These are phyloP conservation scores for Macaranga tanarius DNA, from an alignment of 441 rosid species.

Conservation along the genomic window DNA sequence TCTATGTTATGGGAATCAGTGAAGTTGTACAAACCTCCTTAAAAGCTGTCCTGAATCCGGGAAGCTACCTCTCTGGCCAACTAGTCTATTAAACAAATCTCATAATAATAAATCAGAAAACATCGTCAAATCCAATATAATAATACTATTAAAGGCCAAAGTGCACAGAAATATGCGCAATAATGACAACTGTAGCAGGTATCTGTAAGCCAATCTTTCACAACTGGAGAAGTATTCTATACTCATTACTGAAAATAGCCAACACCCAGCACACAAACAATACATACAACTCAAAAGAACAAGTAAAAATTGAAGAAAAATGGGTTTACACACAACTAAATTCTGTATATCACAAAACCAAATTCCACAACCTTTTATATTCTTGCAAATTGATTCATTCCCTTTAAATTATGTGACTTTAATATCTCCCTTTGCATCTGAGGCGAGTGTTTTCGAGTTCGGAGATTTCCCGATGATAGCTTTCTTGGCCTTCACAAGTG, in stretches of 20 bases:
- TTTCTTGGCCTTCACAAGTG: conserved; percentile 66
- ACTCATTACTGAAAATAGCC: conserved; percentile 8
- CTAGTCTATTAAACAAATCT: neutral
- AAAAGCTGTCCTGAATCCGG: neutral
- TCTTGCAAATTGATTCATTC: neutral
- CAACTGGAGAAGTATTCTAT: conserved; percentile 6
- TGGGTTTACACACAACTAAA: neutral
- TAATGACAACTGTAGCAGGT: neutral
- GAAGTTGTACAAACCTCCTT: neutral
- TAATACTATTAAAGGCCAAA: neutral
- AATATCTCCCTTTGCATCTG: conserved; percentile 41
- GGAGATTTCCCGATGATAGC: conserved; percentile 68
- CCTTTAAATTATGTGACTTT: conserved; percentile 41
- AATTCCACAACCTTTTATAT: conserved; percentile 13
- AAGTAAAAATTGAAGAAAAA: conserved; percentile 4
- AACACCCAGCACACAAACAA: conserved; percentile 17
- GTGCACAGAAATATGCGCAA: neutral
- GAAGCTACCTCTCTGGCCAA: neutral
- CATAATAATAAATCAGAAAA: neutral
- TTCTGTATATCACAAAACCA: conserved; percentile 2
- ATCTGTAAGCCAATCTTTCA: conserved; percentile 15
- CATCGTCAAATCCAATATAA: neutral
- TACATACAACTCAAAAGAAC: conserved; percentile 18
- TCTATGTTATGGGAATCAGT: neutral
- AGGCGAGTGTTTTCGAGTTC: conserved; percentile 38